Conservation (phyloP, 1,284 basidiomycete species). For the Trichosporon faecale region DNA sequence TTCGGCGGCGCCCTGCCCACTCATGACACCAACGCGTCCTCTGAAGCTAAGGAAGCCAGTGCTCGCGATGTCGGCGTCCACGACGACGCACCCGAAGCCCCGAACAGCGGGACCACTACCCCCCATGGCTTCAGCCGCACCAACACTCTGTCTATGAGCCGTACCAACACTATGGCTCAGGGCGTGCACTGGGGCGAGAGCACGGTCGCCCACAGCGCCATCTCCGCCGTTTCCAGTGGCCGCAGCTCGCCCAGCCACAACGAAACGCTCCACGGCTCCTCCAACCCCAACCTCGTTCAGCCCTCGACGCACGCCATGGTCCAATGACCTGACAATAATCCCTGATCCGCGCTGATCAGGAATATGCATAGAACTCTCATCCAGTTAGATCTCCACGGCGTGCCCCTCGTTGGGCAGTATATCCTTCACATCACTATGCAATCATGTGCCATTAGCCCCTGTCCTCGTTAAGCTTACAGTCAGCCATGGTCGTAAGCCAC, state of each 20-base stretch:
- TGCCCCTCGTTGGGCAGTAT: neutral
- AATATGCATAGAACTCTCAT: neutral
- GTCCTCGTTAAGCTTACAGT: neutral
- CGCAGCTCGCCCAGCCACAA: neutral
- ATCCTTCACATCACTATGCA: neutral
- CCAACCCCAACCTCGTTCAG: neutral
- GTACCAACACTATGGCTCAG: neutral
- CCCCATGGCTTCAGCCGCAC: neutral
- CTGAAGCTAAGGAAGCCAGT: neutral
- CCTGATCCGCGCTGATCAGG: neutral
- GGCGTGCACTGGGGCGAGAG: neutral
- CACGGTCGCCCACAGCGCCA: neutral
- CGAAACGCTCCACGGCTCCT: neutral
- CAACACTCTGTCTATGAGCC: neutral
- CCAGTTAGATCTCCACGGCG: neutral
- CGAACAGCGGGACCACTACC: neutral
- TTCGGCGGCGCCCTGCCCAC: neutral
- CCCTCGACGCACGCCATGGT: neutral
- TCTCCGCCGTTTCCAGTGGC: neutral
- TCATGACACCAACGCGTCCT: neutral
- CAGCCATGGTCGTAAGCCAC: neutral
- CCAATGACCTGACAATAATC: neutral
- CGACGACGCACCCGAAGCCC: neutral
- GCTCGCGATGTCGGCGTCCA: neutral
- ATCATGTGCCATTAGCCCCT: neutral